These are phyloP conservation scores for Miscanthus lutarioriparius DNA, from an alignment of 176 grass and related monocot species.

Conservation along the genomic window DNA sequence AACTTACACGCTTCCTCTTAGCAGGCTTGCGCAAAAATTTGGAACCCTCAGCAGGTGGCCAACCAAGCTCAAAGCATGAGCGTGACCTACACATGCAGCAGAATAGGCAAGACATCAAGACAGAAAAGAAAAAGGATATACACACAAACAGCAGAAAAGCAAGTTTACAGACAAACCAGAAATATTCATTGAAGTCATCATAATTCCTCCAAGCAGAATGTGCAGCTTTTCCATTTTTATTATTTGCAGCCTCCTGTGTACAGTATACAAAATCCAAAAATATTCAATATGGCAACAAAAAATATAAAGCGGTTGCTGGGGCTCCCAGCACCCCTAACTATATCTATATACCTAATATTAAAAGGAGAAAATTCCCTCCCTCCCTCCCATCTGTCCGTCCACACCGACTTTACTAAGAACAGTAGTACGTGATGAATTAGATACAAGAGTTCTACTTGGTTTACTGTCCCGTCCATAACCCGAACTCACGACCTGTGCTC, in stretches of 20 bases:
- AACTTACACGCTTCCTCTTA: slow-evolving; percentile 83
- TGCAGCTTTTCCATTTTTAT: slow-evolving; percentile 74
- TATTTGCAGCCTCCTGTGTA: slow-evolving; percentile 80
- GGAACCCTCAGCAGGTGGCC: slow-evolving; percentile 68
- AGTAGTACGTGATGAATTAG: no score
- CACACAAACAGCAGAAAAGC: slow-evolving; percentile 13
- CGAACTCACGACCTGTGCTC: no score
- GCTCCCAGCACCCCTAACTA: not conserved
- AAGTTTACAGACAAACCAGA: slow-evolving; percentile 61
- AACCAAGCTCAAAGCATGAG: slow-evolving; percentile 65
- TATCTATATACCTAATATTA: not conserved
- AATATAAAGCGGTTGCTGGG: not conserved
- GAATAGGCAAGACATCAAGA: slow-evolving; percentile 1
- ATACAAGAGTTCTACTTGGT: no score
- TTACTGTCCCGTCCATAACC: no score
- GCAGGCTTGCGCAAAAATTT: slow-evolving; percentile 73
- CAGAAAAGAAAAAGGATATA: slow-evolving; percentile 13
- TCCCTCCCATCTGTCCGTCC: no score
- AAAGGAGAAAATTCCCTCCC: not conserved
- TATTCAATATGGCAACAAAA: slow-evolving; percentile 11
- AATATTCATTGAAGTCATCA: slow-evolving; percentile 99
- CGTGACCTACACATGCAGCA: slow-evolving; percentile 60
- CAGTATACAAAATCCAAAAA: slow-evolving; percentile 22
- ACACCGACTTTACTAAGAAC: no score
- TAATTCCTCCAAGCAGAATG: slow-evolving; percentile 97